Conservation (phyloP, 208 protist species). For the Trypanosoma scelopori region DNA sequence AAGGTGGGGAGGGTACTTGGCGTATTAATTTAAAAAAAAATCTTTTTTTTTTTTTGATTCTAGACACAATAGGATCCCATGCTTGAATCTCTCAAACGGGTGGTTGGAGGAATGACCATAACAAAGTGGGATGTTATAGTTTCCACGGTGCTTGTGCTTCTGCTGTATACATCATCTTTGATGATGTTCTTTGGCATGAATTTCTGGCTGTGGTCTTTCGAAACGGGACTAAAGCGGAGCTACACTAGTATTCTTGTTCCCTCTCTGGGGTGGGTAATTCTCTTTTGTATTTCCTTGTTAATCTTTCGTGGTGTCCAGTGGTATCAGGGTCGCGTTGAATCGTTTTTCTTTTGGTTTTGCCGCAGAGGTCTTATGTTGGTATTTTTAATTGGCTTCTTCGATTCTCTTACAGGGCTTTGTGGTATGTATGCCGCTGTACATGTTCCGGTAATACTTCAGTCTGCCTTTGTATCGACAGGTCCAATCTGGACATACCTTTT, state of each 20-base stretch:
- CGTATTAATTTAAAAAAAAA: too few species aligned
- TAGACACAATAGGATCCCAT: background rate
- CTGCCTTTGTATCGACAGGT: slow-evolving; percentile 41
- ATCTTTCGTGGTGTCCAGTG: slow-evolving; percentile 11
- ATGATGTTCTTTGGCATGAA: slow-evolving; percentile 57
- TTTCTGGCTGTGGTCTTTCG: slow-evolving; percentile 56
- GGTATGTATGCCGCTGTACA: slow-evolving; percentile 37
- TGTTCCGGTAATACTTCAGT: slow-evolving; percentile 43
- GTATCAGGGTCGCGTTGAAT: slow-evolving; percentile 8
- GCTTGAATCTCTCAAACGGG: background rate
- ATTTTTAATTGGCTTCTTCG: slow-evolving; percentile 44
- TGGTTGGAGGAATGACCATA: slow-evolving; percentile 2
- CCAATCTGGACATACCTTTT: slow-evolving; percentile 49
- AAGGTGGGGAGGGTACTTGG: too few species aligned
- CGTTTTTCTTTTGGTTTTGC: slow-evolving; percentile 37
- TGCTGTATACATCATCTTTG: slow-evolving; percentile 33
- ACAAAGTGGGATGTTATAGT: slow-evolving; percentile 14
- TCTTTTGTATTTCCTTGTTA: slow-evolving; percentile 22
- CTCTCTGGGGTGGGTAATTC: slow-evolving; percentile 30
- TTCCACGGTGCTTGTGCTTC: slow-evolving; percentile 24
- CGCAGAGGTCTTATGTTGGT: slow-evolving; percentile 30
- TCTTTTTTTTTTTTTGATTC: background rate
- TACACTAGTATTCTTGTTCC: slow-evolving; percentile 40
- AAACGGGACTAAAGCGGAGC: slow-evolving; percentile 32
- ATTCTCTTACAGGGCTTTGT: slow-evolving; percentile 45